A percentile compares a stretch with the other conserved stretches of the same genome.
These are phyloP conservation scores for Arbutus unedo DNA, from an alignment of 148 eudicot genomes.

Conservation along the genomic window DNA sequence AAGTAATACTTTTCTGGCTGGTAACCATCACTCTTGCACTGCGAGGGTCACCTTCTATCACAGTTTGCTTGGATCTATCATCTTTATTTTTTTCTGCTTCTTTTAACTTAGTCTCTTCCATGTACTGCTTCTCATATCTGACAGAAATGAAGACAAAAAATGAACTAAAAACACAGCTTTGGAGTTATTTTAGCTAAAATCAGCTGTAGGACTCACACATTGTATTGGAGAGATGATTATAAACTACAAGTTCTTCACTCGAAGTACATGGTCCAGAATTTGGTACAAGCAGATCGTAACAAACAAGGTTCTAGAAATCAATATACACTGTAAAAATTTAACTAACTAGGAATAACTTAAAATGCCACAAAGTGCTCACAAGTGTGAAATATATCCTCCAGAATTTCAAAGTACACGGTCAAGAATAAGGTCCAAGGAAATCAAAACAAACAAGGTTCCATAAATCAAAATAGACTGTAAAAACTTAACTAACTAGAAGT, in stretches of 20 bases:
- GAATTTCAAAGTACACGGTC: constrained; percentile 24
- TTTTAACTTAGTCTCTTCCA: constrained; percentile 43
- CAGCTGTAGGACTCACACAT: neutral
- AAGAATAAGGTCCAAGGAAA: too few species aligned
- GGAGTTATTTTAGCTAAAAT: neutral
- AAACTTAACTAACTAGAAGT: neutral
- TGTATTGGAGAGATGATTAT: neutral
- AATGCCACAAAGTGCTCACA: constrained; percentile 56
- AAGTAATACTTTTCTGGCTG: constrained; percentile 34
- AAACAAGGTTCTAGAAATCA: neutral
- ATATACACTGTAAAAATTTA: neutral
- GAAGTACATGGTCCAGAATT: neutral
- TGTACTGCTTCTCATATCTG: constrained; percentile 57
- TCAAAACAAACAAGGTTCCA: too few species aligned
- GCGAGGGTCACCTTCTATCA: constrained; percentile 20
- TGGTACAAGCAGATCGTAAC: neutral
- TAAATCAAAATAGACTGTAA: neutral
- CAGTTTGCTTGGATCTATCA: constrained; percentile 35
- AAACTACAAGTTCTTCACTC: neutral
- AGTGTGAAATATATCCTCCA: constrained; percentile 71
- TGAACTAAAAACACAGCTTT: neutral
- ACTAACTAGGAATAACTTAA: constrained; percentile 35
- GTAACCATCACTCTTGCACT: constrained; percentile 29
- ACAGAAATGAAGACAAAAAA: constrained; percentile 8
- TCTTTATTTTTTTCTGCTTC: constrained; percentile 44